Evolutionary conservation across 2,329 filamentous ascomycete species (phyloP), one percentile per base, ranked within the genome.

Genomic region (Apiospora koreana): DNA sequence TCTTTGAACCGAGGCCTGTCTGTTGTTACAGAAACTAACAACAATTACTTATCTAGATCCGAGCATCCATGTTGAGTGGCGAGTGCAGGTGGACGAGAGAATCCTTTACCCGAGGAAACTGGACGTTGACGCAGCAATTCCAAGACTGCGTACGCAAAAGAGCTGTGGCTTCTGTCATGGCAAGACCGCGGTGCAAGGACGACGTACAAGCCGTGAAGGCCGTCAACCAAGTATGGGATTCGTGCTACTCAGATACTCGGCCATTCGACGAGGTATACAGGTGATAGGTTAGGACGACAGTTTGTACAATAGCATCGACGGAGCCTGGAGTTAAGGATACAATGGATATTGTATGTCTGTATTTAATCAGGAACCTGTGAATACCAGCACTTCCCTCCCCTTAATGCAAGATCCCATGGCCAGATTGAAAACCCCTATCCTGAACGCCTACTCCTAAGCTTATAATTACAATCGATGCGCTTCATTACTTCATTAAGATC

Each of bases 221-320:
- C 35, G 94, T 99, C 70, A 96, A 98, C 81, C 92, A 97, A 81
- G 96, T 99, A n/a, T 99, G 95, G 94, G 95, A 97, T 75, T 98
- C 94, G 76, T 99, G 96, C 81, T 99, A 97, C 80, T 85, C 89
- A 68, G 96, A 99, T 82, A 98, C 95, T 4, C 87, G 96, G 77
- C 96, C 96, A 2, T 99, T 99, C 82, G 94, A 98, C 80, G 95
- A 98, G 80, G 94, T 99, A 68, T 99, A 97, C 81, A 91, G 94
- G 80, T 95, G 80, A 84, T 65, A 46, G 21, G 58, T 28, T 38
- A 21, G 35, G n/a, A 18, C 18, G 45, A 38, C 66, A 9, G 9
- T 18, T 50, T 69, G 70, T 69, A 71, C 65, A 71, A 71, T 21
- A 70, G 43, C 25, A 71, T 54, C 14, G 43, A 28, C 42, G 68